phyloP scores from a whole-genome alignment of 2,329 filamentous ascomycete species.

The Diplodia mutila region DNA sequence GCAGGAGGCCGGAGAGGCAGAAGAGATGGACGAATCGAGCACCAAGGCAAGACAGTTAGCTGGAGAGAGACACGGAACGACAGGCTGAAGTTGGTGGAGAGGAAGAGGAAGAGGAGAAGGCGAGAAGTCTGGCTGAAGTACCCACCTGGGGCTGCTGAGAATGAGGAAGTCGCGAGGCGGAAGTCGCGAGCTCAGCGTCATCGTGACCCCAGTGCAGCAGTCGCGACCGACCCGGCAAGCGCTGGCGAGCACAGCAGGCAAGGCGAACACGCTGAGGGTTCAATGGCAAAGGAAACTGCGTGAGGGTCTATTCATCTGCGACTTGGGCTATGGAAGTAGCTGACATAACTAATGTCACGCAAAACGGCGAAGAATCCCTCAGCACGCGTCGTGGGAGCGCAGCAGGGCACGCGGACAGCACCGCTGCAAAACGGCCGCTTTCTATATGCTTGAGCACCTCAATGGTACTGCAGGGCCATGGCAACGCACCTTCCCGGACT shows the following conservation, averaged over 20 bases:
- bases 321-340: not conserved
- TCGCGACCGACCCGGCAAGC: not conserved
- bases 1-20: not conserved
- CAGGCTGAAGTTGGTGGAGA: constrained; percentile 22
- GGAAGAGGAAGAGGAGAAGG: constrained; percentile 16
- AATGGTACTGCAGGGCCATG: not conserved
- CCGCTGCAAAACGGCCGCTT: not conserved
- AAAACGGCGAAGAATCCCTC: not conserved
- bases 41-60: not conserved
- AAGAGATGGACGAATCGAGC: not conserved
- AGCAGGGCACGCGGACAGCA: not conserved
- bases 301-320: not conserved
- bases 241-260: not conserved
- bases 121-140: constrained; percentile 2
- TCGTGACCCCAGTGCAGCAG: not conserved
- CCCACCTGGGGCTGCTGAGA: not conserved
- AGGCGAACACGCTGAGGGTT: not conserved
- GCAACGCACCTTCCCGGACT: not conserved
- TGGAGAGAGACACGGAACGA: constrained; percentile 20
- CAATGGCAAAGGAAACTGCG: not conserved
- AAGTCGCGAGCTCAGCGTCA: not conserved
- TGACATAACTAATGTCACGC: not conserved
- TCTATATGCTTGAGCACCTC: not conserved
- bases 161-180: constrained; percentile 10
- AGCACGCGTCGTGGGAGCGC: no score